Conservation (phyloP, 768 basidiomycete genomes). For the Hericium erinaceus region DNA sequence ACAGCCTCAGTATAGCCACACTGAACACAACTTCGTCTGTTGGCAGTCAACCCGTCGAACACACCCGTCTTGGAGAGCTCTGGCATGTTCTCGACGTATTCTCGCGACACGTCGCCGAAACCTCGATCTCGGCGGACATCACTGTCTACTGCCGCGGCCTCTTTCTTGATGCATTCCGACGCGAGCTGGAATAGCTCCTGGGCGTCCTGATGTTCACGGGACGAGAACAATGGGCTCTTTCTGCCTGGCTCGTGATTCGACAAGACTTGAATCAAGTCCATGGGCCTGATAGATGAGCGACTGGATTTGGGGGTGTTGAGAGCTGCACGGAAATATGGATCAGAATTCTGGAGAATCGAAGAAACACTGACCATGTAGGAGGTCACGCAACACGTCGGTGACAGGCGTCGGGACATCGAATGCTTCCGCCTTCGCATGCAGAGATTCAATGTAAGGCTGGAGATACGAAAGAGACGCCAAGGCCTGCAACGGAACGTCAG, state of each 20-base stretch:
- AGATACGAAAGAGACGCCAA: conserved; percentile 81
- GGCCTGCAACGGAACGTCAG: conserved; percentile 43
- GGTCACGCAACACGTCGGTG: conserved; percentile 67
- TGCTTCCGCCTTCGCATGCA: conserved; percentile 68
- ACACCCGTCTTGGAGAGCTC: conserved; percentile 55
- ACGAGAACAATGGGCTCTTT: conserved; percentile 62
- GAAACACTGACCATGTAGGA: conserved; percentile 51
- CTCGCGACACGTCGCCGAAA: conserved; percentile 43
- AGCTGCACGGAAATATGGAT: conserved; percentile 26
- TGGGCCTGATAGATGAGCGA: conserved; percentile 59
- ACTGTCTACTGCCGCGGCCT: conserved; percentile 61
- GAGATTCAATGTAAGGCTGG: conserved; percentile 66
- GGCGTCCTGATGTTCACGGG: conserved; percentile 94
- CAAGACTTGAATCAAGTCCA: conserved; percentile 63
- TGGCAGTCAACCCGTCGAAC: conserved; percentile 87
- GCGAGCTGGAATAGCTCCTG: conserved; percentile 96
- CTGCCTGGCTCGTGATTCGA: conserved; percentile 43
- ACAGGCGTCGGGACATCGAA: conserved; percentile 82
- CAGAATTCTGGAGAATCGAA: neutral
- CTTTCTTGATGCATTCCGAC: conserved; percentile 83
- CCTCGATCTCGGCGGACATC: conserved; percentile 68
- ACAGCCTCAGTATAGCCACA: conserved; percentile 94
- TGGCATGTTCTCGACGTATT: conserved; percentile 14
- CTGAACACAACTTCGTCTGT: conserved; percentile 75
- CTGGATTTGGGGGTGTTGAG: conserved; percentile 54